phyloP scores from a whole-genome alignment of 2,329 filamentous ascomycete genomes.

The Chrysosporium queenslandicum region DNA sequence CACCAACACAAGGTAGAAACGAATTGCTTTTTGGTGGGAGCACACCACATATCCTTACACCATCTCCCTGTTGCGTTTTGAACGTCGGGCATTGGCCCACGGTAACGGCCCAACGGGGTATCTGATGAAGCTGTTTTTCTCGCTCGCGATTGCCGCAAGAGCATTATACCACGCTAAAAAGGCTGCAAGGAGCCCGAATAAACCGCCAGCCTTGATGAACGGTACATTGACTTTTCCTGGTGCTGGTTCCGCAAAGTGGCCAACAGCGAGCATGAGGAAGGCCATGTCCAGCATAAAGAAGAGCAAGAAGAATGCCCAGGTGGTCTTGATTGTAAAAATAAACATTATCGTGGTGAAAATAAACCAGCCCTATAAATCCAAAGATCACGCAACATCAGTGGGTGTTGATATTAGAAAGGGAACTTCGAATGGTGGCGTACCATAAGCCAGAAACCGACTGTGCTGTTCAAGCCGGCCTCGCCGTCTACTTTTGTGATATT shows the following conservation, averaged over 20 bases:
- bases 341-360: constrained; percentile 71
- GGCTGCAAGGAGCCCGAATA: constrained; percentile 69
- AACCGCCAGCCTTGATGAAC: constrained; percentile 61
- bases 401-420: no score
- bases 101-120: constrained; percentile 90
- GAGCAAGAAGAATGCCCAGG: constrained; percentile 64
- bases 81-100: constrained; percentile 64
- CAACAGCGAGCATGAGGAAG: constrained; percentile 61
- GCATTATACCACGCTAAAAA: constrained; percentile 85
- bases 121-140: constrained; percentile 70
- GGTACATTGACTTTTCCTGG: constrained; percentile 33
- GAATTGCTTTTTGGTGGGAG: background rate
- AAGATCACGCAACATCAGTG: constrained; percentile 13
- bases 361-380: constrained; percentile 55
- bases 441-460: constrained; percentile 63
- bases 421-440: constrained; percentile 28
- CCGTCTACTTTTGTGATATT: constrained; percentile 31
- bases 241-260: constrained; percentile 48
- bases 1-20: background rate
- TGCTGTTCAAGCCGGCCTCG: constrained; percentile 44
- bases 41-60: constrained; percentile 21
- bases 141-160: constrained; percentile 67
- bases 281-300: constrained; percentile 68
- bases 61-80: constrained; percentile 41
- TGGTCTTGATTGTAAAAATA: constrained; percentile 64